A percentile compares a stretch with the other conserved stretches of the same genome.
Conservation (phyloP, 768 basidiomycete species). For the Suillus subluteus region DNA sequence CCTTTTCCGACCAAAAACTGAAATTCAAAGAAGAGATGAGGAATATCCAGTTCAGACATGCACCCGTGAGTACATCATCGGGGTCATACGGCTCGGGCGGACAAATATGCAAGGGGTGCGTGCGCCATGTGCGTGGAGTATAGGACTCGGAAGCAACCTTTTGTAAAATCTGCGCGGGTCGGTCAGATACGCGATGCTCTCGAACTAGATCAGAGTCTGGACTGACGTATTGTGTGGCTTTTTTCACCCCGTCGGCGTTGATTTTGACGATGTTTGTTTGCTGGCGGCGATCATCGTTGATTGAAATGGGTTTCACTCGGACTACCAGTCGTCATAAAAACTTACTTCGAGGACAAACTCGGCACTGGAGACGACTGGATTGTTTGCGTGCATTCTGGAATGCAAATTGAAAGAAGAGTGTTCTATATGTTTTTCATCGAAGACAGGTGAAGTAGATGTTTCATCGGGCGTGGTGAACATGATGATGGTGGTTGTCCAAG, state of each 20-base stretch:
- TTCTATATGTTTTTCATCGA: slow-evolving; percentile 7
- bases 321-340: slow-evolving; percentile 7
- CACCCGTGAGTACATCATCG: slow-evolving; percentile 54
- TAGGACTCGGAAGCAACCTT: slow-evolving; percentile 67
- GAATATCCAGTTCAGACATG: slow-evolving; percentile 84
- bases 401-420: slow-evolving; percentile 19
- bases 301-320: neutral
- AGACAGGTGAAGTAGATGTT: slow-evolving; percentile 9
- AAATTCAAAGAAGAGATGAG: slow-evolving; percentile 86
- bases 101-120: slow-evolving; percentile 65
- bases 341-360: slow-evolving; percentile 61
- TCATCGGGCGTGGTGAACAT: neutral
- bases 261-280: slow-evolving; percentile 62
- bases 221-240: slow-evolving; percentile 68
- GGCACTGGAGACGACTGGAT: slow-evolving; percentile 64
- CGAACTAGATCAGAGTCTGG: slow-evolving; percentile 13
- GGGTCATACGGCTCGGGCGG: slow-evolving; percentile 67
- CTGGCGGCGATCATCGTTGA: slow-evolving; percentile 38
- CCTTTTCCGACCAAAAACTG: slow-evolving; percentile 84
- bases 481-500: neutral
- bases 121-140: slow-evolving; percentile 81
- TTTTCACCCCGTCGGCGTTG: slow-evolving; percentile 59
- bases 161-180: slow-evolving; percentile 56
- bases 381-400: slow-evolving; percentile 31
- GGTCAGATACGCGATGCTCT: slow-evolving; percentile 4